Evolutionary conservation across 345 rosid genomes (phyloP), one percentile per base, ranked within the genome.

Genomic region (Fremontodendron californicum): DNA sequence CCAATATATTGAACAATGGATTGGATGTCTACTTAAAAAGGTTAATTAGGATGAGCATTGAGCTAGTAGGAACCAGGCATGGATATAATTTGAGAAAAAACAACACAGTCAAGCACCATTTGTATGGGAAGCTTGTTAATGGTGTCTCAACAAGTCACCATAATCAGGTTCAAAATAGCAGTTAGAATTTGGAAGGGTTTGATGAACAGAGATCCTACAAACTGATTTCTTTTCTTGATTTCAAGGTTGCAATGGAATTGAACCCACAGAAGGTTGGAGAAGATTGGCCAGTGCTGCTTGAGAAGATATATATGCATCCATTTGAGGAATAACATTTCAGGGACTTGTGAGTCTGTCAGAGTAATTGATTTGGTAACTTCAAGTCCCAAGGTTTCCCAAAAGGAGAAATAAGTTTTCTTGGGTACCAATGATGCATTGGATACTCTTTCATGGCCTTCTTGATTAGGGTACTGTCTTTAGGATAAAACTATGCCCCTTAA

Each of bases 191-290:
- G 48, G 91, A 86, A 76, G 81, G 77, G 21, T 72, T 74, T 73
- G 92, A 88, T 65, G 94, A 86, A 29, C 87, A 82, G 73, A 84
- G 86, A 75, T 78, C 78, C 2, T 85, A 68, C 23, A 71, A 76
- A 74, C 77, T 89, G 40, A 80, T 94, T 84, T 96, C 98, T 77
- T 66, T 94, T 81, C 87, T 71, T 80, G 98, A 96, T 88, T 96
- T 96, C 78, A 91, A 91, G 84, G 92, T 90, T 79, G 97, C 99
- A 1, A 88, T 91, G 97, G 97, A 94, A 87, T 83, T 94, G 74
- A 92, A 90, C 84, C 95, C 94, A 1, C 93, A 87, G 79, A 92
- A 88, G 78, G 91, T 96, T 68, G 98, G 97, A 48, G 99, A 89
- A 85, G 93, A 90, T 83, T 96, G 98, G 98, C 93, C 97, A 2